Base-by-base conservation (phyloP, 192 early-diverging fungal genomes). In the Piromyces sp. region DNA sequence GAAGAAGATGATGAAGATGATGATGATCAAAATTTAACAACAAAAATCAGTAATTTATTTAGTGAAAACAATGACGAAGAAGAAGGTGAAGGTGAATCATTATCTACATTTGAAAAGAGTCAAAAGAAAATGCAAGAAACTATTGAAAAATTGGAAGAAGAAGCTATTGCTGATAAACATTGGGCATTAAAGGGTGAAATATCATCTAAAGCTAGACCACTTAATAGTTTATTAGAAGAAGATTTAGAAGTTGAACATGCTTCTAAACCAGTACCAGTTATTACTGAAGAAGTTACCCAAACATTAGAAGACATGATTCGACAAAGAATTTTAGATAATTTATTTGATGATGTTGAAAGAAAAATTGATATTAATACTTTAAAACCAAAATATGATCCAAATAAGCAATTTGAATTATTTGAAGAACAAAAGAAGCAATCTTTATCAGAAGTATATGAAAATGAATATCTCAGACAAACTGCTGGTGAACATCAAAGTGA, bases 121-220 rank as follows among this genome's bases (percentile, higher is more conserved):
- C 94, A 96, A 80, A 87, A 89, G 30, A 86, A 87, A 82, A 83
- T 97, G 3, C 86, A 89, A 79, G 87, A 88, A 30, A 89, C 93
- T 83, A 98, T 98, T 82, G 86, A 90, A 22, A 87, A 89, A 81
- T 89, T 97, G n/a, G 97, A 99, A 84, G 87, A 89, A 78, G 96
- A 97, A 84, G 94, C 94, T 13, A 86, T 98, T 14, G 91, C 89
- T 30, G 87, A 87, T 22, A 95, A 94, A 86, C 89, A 96, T 80
- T 99, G 97, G 97, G 93, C 95, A 29, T 86, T 97, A 84, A 89
- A 87, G 17, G 97, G 97, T 80, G 97, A 99, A 87, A 93, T 93
- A 13, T 88, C 86, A 31, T 89, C 93, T 13, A 93, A 89, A 29
- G 88, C 87, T n/a, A 92, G 97, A 30, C 97, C 97, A 28, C 82